Evolutionary conservation across 208 protist species (phyloP).

Genomic region (Naegleria lovaniensis): DNA sequence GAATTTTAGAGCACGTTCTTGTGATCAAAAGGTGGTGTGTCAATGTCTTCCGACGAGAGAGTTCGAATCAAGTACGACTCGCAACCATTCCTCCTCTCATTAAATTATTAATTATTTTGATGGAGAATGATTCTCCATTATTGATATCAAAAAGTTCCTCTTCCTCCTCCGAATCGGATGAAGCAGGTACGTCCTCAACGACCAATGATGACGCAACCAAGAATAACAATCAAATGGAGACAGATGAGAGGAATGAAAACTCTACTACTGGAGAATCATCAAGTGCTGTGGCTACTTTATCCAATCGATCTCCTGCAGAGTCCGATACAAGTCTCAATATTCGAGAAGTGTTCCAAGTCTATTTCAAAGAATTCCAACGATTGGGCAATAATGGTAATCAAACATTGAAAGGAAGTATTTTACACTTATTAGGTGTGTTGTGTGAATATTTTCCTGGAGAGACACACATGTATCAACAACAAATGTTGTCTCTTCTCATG

Average conservation of each 20-base stretch:
- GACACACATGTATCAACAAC: slow-evolving; percentile 19
- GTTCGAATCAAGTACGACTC: not conserved
- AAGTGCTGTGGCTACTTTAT: too few species aligned
- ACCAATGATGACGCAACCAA: not conserved
- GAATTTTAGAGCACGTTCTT: not conserved
- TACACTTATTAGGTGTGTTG: slow-evolving; percentile 34
- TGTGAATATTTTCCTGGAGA: slow-evolving; percentile 26
- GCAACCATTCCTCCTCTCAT: not conserved
- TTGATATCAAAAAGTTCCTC: not conserved
- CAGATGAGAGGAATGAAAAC: not conserved
- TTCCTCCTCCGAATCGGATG: too few species aligned
- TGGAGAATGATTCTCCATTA: not conserved
- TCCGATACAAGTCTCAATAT: not conserved
- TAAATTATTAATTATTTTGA: slow-evolving; percentile 3
- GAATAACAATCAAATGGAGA: not conserved
- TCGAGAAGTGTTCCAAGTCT: not conserved
- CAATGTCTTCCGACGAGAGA: not conserved
- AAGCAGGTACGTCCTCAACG: too few species aligned
- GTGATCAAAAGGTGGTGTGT: not conserved
- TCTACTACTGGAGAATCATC: not conserved
- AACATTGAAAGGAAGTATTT: slow-evolving; percentile 31
- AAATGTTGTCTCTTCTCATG: slow-evolving; percentile 28
- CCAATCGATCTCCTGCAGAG: too few species aligned
- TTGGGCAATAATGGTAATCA: not conserved
- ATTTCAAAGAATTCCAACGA: not conserved